Percentiles rank a stretch among this genome's conserved stretches.
Evolutionary conservation across 2,329 filamentous ascomycete genomes (phyloP).

Genomic region (Lachnellula subtilissima): DNA sequence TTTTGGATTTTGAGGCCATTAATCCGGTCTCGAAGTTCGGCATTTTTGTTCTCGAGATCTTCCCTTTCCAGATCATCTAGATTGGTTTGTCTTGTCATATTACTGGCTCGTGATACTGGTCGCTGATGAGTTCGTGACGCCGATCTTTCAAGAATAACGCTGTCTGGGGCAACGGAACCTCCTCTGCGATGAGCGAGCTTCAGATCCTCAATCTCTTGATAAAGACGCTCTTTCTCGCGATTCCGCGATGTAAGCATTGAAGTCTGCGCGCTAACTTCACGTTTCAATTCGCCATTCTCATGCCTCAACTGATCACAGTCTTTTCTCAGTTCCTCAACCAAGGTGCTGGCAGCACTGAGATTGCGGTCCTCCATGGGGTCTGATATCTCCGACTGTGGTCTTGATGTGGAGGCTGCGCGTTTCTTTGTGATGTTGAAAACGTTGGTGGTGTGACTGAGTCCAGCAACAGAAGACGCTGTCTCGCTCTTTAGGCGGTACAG

Average conservation of each 20-base stretch:
- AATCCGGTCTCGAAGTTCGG: constrained; percentile 77
- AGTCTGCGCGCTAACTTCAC: constrained; percentile 90
- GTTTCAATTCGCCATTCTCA: constrained; percentile 86
- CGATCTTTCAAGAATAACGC: constrained; percentile 89
- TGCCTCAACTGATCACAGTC: constrained; percentile 75
- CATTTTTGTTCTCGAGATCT: constrained; percentile 77
- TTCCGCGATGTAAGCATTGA: constrained; percentile 97
- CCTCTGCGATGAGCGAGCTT: constrained; percentile 79
- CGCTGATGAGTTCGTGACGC: constrained; percentile 76
- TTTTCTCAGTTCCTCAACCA: constrained; percentile 69
- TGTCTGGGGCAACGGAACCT: constrained; percentile 69
- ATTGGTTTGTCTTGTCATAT: constrained; percentile 33
- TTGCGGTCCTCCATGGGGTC: constrained; percentile 42
- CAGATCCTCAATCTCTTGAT: constrained; percentile 95
- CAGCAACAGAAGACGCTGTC: constrained; percentile 34
- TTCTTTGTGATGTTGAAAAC: constrained; percentile 62
- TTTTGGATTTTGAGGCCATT: constrained; percentile 84
- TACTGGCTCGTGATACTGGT: constrained; percentile 64
- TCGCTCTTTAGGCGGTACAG: constrained; percentile 67
- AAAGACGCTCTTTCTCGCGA: constrained; percentile 87
- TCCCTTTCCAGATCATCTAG: constrained; percentile 75
- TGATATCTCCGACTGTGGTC: constrained; percentile 46
- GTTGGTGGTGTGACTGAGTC: constrained; percentile 56
- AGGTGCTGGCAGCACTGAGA: constrained; percentile 56
- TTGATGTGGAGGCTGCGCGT: constrained; percentile 39